phyloP scores from a whole-genome alignment of 208 protist genomes.

The Polymyxa betae region DNA sequence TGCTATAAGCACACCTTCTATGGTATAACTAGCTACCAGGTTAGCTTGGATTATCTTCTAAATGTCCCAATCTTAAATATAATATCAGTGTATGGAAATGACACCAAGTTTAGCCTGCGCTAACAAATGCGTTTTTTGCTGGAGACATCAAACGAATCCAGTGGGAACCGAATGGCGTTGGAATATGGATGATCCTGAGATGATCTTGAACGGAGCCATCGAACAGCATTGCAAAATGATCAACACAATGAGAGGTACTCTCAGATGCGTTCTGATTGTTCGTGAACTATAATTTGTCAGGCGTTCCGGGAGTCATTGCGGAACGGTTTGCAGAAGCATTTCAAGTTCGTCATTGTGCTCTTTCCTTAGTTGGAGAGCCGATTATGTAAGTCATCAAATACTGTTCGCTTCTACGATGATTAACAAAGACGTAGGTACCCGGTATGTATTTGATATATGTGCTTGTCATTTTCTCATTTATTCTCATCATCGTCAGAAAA shows the following conservation, averaged over 20 bases:
- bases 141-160: conserved; percentile 68
- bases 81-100: conserved; percentile 93
- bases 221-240: conserved; percentile 62
- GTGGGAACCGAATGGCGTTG: conserved; percentile 67
- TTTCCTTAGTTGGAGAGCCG: conserved; percentile 71
- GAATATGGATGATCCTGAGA: conserved; percentile 60
- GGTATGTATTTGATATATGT: neutral
- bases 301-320: conserved; percentile 61
- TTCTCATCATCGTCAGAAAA: neutral
- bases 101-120: conserved; percentile 87
- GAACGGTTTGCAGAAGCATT: conserved; percentile 62
- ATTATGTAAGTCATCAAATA: conserved; percentile 69
- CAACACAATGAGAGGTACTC: conserved; percentile 59
- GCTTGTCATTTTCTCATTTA: neutral
- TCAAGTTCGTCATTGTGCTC: conserved; percentile 66
- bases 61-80: too few relatives aligned
- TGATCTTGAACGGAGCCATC: conserved; percentile 64
- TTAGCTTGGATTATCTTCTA: too few relatives aligned
- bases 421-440: neutral
- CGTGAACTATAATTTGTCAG: neutral
- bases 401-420: neutral
- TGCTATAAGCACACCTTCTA: conserved; percentile 98
- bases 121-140: conserved; percentile 70
- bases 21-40: conserved; percentile 86
- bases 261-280: neutral